phyloP scores from a whole-genome alignment of 1,139 yeast species.

The Waltiozyma sp. region DNA sequence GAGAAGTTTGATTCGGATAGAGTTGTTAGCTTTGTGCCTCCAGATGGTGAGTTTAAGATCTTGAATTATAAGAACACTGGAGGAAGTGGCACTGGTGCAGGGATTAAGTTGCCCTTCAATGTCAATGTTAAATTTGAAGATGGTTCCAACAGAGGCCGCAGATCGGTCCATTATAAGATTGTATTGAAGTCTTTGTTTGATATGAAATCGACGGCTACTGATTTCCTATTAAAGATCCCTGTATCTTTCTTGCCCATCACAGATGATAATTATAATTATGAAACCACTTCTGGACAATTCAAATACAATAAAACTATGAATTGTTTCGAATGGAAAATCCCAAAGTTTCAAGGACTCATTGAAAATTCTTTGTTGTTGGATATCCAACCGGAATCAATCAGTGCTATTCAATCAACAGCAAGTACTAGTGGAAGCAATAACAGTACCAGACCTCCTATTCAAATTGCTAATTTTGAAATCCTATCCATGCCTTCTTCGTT shows the following conservation, averaged over 20 bases:
- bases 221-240: slow-evolving; percentile 56
- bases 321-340: slow-evolving; percentile 54
- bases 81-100: slow-evolving; percentile 23
- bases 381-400: slow-evolving; percentile 19
- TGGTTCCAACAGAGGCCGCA: slow-evolving; percentile 27
- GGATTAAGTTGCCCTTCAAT: slow-evolving; percentile 66
- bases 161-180: slow-evolving; percentile 40
- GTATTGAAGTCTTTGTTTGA: slow-evolving; percentile 55
- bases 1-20: slow-evolving; percentile 58
- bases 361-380: slow-evolving; percentile 30
- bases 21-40: slow-evolving; percentile 68
- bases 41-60: slow-evolving; percentile 87
- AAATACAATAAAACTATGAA: slow-evolving; percentile 44
- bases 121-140: slow-evolving; percentile 45
- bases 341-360: slow-evolving; percentile 55
- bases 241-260: slow-evolving; percentile 55
- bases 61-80: slow-evolving; percentile 51
- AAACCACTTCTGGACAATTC: slow-evolving; percentile 60
- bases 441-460: slow-evolving; percentile 54
- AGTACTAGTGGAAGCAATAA: background rate
- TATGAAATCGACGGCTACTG: slow-evolving; percentile 50
- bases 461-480: slow-evolving; percentile 50
- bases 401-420: slow-evolving; percentile 25
- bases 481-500: slow-evolving; percentile 76
- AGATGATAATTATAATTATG: slow-evolving; percentile 37